A percentile compares a stretch with the other conserved stretches of the same genome.
These are phyloP conservation scores for Globisporangium sylvaticum DNA, from an alignment of 352 stramenopile genomes.

Conservation along the genomic window DNA sequence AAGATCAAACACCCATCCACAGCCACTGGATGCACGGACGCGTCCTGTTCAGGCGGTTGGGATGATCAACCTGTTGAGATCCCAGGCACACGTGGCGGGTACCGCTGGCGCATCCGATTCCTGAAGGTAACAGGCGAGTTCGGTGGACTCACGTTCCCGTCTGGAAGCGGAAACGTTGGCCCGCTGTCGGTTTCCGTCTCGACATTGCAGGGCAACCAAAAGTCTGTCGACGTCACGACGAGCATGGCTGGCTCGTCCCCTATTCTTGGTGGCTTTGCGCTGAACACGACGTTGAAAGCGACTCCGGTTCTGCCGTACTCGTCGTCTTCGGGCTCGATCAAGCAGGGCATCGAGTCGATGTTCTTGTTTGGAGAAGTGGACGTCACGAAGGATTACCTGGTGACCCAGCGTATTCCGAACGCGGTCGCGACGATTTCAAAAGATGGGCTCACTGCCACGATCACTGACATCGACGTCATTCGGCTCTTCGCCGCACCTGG, in stretches of 20 bases:
- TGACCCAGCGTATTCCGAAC: slow-evolving; percentile 53
- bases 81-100: slow-evolving; percentile 76
- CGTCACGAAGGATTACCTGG: slow-evolving; percentile 42
- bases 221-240: slow-evolving; percentile 51
- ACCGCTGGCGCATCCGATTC: slow-evolving; percentile 73
- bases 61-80: slow-evolving; percentile 74
- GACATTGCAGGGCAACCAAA: slow-evolving; percentile 36
- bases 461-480: slow-evolving; percentile 55
- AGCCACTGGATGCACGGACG: slow-evolving; percentile 42
- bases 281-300: slow-evolving; percentile 33
- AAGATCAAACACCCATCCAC: slow-evolving; percentile 86
- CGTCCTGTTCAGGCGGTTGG: slow-evolving; percentile 87
- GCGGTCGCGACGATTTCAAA: slow-evolving; percentile 49
- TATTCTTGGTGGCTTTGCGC: slow-evolving; percentile 45
- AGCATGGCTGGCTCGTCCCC: slow-evolving; percentile 45
- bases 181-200: slow-evolving; percentile 36
- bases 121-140: slow-evolving; percentile 74
- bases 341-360: slow-evolving; percentile 76
- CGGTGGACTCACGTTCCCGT: slow-evolving; percentile 63
- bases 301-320: slow-evolving; percentile 58
- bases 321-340: slow-evolving; percentile 50
- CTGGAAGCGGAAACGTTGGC: slow-evolving; percentile 75
- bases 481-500: slow-evolving; percentile 56
- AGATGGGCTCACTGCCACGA: slow-evolving; percentile 42
- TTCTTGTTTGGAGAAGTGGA: slow-evolving; percentile 73